Conservation (phyloP, 805 yeast genomes). For the Saturnispora bothae region DNA sequence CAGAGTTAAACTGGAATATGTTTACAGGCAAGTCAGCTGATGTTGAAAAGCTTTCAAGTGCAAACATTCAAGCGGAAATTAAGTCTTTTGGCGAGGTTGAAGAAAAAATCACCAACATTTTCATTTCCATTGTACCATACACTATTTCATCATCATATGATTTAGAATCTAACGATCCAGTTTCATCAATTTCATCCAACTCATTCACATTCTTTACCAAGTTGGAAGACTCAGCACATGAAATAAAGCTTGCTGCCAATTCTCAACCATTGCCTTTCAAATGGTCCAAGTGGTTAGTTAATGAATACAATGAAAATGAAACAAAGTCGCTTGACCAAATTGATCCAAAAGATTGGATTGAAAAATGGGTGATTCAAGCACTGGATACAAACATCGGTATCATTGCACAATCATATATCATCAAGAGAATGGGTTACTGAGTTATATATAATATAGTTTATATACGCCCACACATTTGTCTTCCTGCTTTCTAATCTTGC, state of each 20-base stretch:
- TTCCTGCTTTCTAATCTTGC: slow-evolving; percentile 66
- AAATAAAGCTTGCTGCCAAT: slow-evolving; percentile 58
- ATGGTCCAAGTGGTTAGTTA: slow-evolving; percentile 92
- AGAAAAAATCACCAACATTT: slow-evolving; percentile 13
- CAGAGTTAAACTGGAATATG: slow-evolving; percentile 19
- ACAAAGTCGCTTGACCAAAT: slow-evolving; percentile 15
- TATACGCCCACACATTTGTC: no score
- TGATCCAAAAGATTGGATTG: slow-evolving; percentile 77
- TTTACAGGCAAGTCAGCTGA: slow-evolving; percentile 70
- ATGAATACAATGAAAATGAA: slow-evolving; percentile 20
- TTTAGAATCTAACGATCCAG: slow-evolving; percentile 1
- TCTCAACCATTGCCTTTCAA: slow-evolving; percentile 85
- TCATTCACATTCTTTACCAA: slow-evolving; percentile 64
- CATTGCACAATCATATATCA: slow-evolving; percentile 82
- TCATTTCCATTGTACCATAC: slow-evolving; percentile 26
- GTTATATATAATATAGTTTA: neutral
- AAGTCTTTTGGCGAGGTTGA: slow-evolving; percentile 25
- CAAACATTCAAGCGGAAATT: slow-evolving; percentile 72
- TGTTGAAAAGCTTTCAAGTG: slow-evolving; percentile 81
- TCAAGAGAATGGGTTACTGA: slow-evolving; percentile 74
- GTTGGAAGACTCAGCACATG: slow-evolving; percentile 69
- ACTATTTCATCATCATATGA: slow-evolving; percentile 15
- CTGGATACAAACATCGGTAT: slow-evolving; percentile 73
- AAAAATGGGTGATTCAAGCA: slow-evolving; percentile 72
- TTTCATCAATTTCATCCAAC: slow-evolving; percentile 16